Percentiles rank a stretch among this genome's conserved stretches.
Evolutionary conservation across 257 asterid species (phyloP).

Genomic region (Gentiana dahurica): DNA sequence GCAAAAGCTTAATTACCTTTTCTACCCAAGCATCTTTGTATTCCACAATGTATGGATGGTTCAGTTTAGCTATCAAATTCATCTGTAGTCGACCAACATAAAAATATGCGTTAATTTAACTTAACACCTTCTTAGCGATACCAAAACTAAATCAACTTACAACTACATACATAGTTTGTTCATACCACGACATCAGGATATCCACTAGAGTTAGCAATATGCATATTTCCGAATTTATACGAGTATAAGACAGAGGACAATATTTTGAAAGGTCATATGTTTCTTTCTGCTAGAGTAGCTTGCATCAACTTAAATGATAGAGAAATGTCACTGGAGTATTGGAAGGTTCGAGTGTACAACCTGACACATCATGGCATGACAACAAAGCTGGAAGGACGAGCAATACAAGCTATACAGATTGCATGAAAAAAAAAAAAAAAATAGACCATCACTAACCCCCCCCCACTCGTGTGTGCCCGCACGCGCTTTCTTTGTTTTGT

Average conservation of each 20-base stretch:
- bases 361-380: too few relatives aligned
- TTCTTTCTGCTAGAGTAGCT: too few relatives aligned
- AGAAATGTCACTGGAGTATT: too few relatives aligned
- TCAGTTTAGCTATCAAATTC: constrained; percentile 51
- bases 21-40: constrained; percentile 95
- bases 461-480: constrained; percentile 10
- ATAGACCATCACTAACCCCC: too few relatives aligned
- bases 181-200: not conserved
- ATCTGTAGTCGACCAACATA: constrained; percentile 37
- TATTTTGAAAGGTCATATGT: not conserved
- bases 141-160: constrained; percentile 16
- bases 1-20: constrained; percentile 30
- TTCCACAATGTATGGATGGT: constrained; percentile 77
- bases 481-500: too few relatives aligned
- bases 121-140: not conserved
- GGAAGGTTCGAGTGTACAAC: too few relatives aligned
- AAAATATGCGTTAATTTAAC: not conserved
- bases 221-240: not conserved
- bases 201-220: not conserved
- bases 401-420: too few relatives aligned
- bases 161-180: constrained; percentile 26
- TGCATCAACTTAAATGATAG: too few relatives aligned
- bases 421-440: too few relatives aligned
- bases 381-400: too few relatives aligned
- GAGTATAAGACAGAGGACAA: not conserved